Base-by-base conservation (phyloP, 352 stramenopile species). In the Blastocystis sp. region DNA sequence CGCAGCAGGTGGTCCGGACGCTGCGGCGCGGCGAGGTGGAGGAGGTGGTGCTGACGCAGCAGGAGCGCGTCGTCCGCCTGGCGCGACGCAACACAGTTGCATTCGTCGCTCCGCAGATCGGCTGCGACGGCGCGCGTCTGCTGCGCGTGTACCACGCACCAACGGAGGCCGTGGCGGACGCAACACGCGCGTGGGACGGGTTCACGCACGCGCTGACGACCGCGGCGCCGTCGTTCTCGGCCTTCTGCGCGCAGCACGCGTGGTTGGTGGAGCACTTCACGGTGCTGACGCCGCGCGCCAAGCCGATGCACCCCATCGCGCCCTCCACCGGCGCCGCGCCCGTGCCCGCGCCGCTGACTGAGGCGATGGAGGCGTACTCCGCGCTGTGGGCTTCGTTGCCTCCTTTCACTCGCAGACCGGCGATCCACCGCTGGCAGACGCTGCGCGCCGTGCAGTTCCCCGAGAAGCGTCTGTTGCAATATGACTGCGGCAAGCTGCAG, bases 401-500 rank as follows among this genome's bases (percentile, higher is more conserved):
- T 11, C 9, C 0, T 0, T 0, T 81, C n/a, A 74, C 11, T 38
- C 9, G 9, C 43, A 81, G 71, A 40, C 60, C 41, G 11, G 53
- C 53, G 0, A 81, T 81, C 38, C 60, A 81, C 41, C 11, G n/a
- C 9, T 81, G 71, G 71, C 9, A 81, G 28, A 81, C 62, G 53
- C 17, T 41, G 21, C 89, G 94, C 53, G 93, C 94, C 61, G 92
- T 98, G 34, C 96, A 95, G 77, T 99, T 99, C 89, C 96, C 96
- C 2, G 96, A 99, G 89, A 98, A 98, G 82, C 94, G 95, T 41
- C 90, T 98, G 53, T 91, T 99, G 19, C 96, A 99, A 89, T 99
- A 97, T 88, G 96, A 99, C 90, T 97, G 95, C 81, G 94, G 94
- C 0, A 97, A 97, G 88, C 90, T 97, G 34, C 92, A 96, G 90